phyloP scores from a whole-genome alignment of 2,329 filamentous ascomycete species.

The Fusarium marasasianum region DNA sequence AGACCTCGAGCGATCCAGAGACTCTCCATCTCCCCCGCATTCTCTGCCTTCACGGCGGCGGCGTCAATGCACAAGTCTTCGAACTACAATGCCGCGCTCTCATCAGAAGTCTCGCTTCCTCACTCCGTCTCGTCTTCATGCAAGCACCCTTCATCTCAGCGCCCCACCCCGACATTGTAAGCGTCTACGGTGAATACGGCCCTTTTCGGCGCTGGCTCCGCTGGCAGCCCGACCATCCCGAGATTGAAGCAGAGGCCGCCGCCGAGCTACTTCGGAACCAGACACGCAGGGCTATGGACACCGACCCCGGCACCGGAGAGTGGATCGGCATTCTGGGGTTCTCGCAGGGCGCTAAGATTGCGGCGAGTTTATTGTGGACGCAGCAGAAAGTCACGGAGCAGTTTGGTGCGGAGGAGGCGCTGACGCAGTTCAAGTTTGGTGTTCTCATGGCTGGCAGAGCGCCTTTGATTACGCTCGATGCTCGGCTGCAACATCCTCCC shows the following conservation, averaged over 20 bases:
- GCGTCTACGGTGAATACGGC: constrained; percentile 71
- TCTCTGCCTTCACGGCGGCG: constrained; percentile 84
- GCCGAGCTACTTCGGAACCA: constrained; percentile 52
- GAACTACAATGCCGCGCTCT: constrained; percentile 70
- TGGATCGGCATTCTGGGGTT: constrained; percentile 73
- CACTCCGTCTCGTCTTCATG: constrained; percentile 77
- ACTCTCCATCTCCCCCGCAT: constrained; percentile 66
- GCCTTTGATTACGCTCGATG: constrained; percentile 46
- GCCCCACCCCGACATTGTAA: constrained; percentile 69
- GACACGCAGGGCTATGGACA: constrained; percentile 59
- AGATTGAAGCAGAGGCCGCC: constrained; percentile 57
- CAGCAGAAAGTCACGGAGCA: constrained; percentile 66
- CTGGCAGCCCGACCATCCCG: constrained; percentile 67
- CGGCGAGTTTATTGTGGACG: constrained; percentile 65
- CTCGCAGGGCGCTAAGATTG: constrained; percentile 72
- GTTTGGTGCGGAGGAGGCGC: constrained; percentile 38
- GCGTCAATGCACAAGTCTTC: constrained; percentile 77
- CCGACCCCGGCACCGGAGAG: constrained; percentile 63
- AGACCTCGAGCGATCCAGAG: constrained; percentile 1
- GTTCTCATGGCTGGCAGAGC: constrained; percentile 49
- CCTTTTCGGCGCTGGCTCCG: constrained; percentile 73
- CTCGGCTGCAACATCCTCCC: constrained; percentile 64
- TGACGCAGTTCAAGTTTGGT: constrained; percentile 47
- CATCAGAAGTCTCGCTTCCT: constrained; percentile 55
- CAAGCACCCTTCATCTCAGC: constrained; percentile 73